Evolutionary conservation across 345 rosid species (phyloP).

Genomic region (Draba incana): DNA sequence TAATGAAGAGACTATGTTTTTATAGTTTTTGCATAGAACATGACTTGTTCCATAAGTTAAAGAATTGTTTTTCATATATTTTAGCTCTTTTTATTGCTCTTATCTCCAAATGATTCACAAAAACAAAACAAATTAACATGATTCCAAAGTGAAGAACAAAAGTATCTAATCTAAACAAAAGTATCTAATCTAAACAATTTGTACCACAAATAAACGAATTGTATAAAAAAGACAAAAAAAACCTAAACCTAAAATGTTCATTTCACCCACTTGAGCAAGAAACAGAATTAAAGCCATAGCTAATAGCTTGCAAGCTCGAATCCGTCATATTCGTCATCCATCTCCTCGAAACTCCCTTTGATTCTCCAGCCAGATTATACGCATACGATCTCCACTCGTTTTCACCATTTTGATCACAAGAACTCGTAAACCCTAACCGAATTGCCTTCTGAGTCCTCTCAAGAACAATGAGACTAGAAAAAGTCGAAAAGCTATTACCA

Average conservation of each 20-base stretch:
- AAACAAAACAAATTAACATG: background rate
- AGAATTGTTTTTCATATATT: background rate
- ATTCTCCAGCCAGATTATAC: slow-evolving; percentile 70
- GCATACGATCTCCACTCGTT: slow-evolving; percentile 87
- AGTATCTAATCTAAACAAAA: slow-evolving; percentile 17
- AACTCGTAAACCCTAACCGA: slow-evolving; percentile 59
- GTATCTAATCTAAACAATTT: slow-evolving; percentile 22
- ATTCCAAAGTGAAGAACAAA: background rate
- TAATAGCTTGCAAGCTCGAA: slow-evolving; percentile 72
- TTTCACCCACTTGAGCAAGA: slow-evolving; percentile 58
- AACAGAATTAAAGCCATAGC: slow-evolving; percentile 76
- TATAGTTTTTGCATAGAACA: background rate
- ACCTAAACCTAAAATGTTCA: slow-evolving; percentile 13
- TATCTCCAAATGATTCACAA: background rate
- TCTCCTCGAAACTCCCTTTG: slow-evolving; percentile 57
- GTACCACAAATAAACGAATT: slow-evolving; percentile 37
- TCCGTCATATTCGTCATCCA: slow-evolving; percentile 94
- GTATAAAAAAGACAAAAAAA: slow-evolving; percentile 6
- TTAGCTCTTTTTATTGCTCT: background rate
- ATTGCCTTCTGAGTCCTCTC: slow-evolving; percentile 84
- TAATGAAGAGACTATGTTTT: background rate
- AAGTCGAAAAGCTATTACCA: slow-evolving; percentile 95
- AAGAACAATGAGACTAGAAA: slow-evolving; percentile 87
- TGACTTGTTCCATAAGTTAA: slow-evolving; percentile 25
- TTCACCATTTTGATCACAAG: slow-evolving; percentile 50